phyloP scores from a whole-genome alignment of 2,329 filamentous ascomycete species.

The Coniochaeta pulveracea region DNA sequence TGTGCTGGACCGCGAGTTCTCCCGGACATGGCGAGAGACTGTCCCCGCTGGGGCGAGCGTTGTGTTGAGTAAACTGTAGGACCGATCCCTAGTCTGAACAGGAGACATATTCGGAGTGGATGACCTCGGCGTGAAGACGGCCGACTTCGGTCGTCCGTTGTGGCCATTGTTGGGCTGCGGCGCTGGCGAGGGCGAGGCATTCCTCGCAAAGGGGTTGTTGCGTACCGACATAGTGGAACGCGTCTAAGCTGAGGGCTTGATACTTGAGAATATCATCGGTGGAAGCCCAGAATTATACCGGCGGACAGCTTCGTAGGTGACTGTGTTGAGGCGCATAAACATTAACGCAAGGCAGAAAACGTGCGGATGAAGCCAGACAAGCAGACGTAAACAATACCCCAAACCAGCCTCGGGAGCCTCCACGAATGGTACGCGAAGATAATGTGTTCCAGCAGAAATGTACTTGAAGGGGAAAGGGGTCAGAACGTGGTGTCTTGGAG shows the following conservation, averaged over 20 bases:
- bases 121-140: slow-evolving; percentile 52
- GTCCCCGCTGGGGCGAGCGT: slow-evolving; percentile 21
- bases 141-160: slow-evolving; percentile 63
- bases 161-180: slow-evolving; percentile 33
- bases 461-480: not conserved
- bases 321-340: slow-evolving; percentile 1
- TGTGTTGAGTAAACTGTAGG: slow-evolving; percentile 41
- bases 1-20: slow-evolving; percentile 54
- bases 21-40: slow-evolving; percentile 28
- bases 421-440: slow-evolving; percentile 1
- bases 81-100: slow-evolving; percentile 58
- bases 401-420: not conserved
- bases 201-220: slow-evolving; percentile 69
- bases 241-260: slow-evolving; percentile 1
- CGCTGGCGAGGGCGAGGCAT: slow-evolving; percentile 54
- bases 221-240: slow-evolving; percentile 51
- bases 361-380: slow-evolving; percentile 6
- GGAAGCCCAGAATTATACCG: not conserved
- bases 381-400: slow-evolving; percentile 4
- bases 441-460: slow-evolving; percentile 2
- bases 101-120: slow-evolving; percentile 30
- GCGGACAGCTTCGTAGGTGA: not conserved
- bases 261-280: slow-evolving; percentile 9
- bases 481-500: slow-evolving; percentile 3
- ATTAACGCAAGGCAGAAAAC: slow-evolving; percentile 3